Percentiles rank a stretch among this genome's conserved stretches.
Evolutionary conservation across 2,329 filamentous ascomycete genomes (phyloP).

Genomic region (Mollisiaceae sp.): DNA sequence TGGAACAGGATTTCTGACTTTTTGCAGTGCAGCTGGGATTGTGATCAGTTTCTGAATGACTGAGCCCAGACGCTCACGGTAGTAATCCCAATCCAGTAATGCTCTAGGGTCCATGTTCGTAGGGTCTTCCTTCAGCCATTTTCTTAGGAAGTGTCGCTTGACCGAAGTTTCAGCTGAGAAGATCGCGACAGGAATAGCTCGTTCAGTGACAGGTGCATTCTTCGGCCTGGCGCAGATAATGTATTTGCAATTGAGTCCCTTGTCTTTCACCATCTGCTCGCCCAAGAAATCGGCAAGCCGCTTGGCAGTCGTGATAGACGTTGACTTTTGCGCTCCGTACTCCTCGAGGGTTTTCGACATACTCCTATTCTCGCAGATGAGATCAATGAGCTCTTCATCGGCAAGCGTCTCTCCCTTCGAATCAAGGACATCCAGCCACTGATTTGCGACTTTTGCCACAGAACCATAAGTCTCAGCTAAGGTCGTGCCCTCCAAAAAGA

Average conservation of each 20-base stretch:
- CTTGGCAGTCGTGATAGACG: conserved; percentile 97
- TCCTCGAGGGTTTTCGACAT: conserved; percentile 98
- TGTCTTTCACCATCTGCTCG: conserved; percentile 99
- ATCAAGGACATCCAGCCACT: conserved; percentile 94
- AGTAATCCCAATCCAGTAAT: conserved; percentile 96
- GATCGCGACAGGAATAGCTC: conserved; percentile 93
- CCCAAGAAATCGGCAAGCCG: conserved; percentile 95
- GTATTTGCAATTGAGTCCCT: conserved; percentile 98
- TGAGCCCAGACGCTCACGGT: conserved; percentile 91
- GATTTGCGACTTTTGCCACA: conserved; percentile 93
- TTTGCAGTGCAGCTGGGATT: conserved; percentile 95
- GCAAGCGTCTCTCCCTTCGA: conserved; percentile 87
- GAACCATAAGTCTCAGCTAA: conserved; percentile 87
- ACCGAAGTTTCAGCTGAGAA: conserved; percentile 91
- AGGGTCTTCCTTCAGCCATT: conserved; percentile 95
- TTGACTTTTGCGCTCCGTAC: conserved; percentile 94
- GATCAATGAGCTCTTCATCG: conserved; percentile 95
- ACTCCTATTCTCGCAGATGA: conserved; percentile 99
- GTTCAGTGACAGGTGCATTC: conserved; percentile 90
- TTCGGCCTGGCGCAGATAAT: conserved; percentile 91
- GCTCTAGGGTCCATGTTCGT: conserved; percentile 87
- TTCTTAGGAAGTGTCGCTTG: conserved; percentile 87
- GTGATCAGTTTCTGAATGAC: conserved; percentile 99
- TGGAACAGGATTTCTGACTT: conserved; percentile 91
- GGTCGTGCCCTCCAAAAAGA: conserved; percentile 91